Evolutionary conservation across 805 yeast species (phyloP).

Genomic region (Candida easanensis): DNA sequence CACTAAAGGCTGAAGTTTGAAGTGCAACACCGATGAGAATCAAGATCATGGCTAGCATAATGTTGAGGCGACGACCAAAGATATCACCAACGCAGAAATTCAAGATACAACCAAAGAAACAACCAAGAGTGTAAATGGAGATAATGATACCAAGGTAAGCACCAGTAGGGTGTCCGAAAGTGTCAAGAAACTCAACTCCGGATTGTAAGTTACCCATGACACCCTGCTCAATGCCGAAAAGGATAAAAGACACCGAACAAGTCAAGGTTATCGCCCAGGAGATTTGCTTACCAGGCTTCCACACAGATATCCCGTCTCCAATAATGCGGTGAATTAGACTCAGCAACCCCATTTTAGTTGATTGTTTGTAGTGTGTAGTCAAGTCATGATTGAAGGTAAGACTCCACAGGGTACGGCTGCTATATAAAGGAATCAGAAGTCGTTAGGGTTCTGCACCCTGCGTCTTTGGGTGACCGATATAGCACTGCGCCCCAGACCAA

Average conservation of each 20-base stretch:
- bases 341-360: slow-evolving; percentile 2
- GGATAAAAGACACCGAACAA: slow-evolving; percentile 11
- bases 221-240: slow-evolving; percentile 16
- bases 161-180: slow-evolving; percentile 11
- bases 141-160: slow-evolving; percentile 30
- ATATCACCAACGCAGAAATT: slow-evolving; percentile 43
- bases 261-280: slow-evolving; percentile 10
- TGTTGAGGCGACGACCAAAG: slow-evolving; percentile 41
- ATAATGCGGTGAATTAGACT: not conserved
- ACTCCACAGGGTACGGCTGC: too few relatives aligned
- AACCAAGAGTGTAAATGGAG: slow-evolving; percentile 27
- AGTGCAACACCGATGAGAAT: slow-evolving; percentile 41
- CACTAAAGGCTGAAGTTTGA: slow-evolving; percentile 32
- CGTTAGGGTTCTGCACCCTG: too few relatives aligned
- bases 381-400: too few relatives aligned
- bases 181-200: slow-evolving; percentile 3
- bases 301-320: slow-evolving; percentile 4
- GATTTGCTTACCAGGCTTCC: slow-evolving; percentile 9
- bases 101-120: slow-evolving; percentile 30
- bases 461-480: too few relatives aligned
- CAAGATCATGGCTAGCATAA: slow-evolving; percentile 36
- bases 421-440: too few relatives aligned
- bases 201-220: slow-evolving; percentile 9
- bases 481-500: too few relatives aligned
- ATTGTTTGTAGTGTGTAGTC: too few relatives aligned